phyloP scores from a whole-genome alignment of 805 yeast species.

The Metschnikowia arizonensis region DNA sequence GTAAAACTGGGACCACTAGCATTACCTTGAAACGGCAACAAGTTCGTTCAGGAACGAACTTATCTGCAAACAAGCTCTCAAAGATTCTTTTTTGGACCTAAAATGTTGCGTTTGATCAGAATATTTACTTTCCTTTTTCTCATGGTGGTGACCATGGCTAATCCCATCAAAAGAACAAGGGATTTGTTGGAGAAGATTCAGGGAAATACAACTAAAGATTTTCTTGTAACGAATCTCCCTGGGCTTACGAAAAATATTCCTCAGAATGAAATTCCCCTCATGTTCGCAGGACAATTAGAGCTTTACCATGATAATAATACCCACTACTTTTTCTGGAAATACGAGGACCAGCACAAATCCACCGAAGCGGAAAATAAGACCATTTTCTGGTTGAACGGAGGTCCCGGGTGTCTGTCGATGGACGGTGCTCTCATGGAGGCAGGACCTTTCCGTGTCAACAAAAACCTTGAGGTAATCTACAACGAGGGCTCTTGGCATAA shows the following conservation, averaged over 20 bases:
- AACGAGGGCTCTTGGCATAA: slow-evolving; percentile 85
- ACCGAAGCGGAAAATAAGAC: slow-evolving; percentile 41
- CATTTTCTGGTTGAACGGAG: slow-evolving; percentile 92
- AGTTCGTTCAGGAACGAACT: too few species aligned
- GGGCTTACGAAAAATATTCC: slow-evolving; percentile 34
- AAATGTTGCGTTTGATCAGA: neutral
- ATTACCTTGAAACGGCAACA: neutral
- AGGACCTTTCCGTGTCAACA: slow-evolving; percentile 75
- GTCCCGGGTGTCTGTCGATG: slow-evolving; percentile 98
- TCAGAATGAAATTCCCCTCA: slow-evolving; percentile 39
- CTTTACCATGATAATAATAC: slow-evolving; percentile 50
- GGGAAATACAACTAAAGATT: slow-evolving; percentile 13
- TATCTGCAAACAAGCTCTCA: neutral
- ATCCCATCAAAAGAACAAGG: slow-evolving; percentile 15
- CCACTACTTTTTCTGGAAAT: slow-evolving; percentile 76
- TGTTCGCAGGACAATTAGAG: slow-evolving; percentile 67
- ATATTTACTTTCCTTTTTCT: neutral
- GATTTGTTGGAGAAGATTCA: slow-evolving; percentile 5
- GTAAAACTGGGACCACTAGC: neutral
- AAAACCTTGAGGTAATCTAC: slow-evolving; percentile 38
- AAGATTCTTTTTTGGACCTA: neutral
- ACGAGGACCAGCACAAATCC: slow-evolving; percentile 32
- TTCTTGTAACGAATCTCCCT: slow-evolving; percentile 34
- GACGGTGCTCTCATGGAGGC: slow-evolving; percentile 93
- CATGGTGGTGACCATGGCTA: slow-evolving; percentile 9